phyloP scores from a whole-genome alignment of 129 eudicot species.

The Helianthus annuus region DNA sequence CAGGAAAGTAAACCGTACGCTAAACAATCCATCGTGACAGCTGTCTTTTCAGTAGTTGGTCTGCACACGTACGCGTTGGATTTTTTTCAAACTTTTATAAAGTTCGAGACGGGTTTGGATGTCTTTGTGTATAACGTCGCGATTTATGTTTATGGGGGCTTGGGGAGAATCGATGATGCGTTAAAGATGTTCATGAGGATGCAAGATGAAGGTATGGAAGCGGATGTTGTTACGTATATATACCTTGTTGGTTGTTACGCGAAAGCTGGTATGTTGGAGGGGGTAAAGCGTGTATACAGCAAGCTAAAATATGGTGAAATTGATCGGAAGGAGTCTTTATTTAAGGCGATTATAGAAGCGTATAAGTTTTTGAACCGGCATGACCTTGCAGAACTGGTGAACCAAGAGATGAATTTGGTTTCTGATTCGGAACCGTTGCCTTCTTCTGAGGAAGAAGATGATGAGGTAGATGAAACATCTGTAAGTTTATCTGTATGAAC shows the following conservation, averaged over 20 bases:
- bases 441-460: slow-evolving; percentile 39
- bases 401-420: slow-evolving; percentile 70
- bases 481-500: slow-evolving; percentile 25
- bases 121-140: slow-evolving; percentile 64
- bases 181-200: slow-evolving; percentile 67
- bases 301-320: slow-evolving; percentile 54
- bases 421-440: slow-evolving; percentile 37
- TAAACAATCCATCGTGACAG: slow-evolving; percentile 53
- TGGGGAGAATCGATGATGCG: slow-evolving; percentile 59
- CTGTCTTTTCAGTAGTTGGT: slow-evolving; percentile 58
- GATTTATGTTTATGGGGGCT: slow-evolving; percentile 54
- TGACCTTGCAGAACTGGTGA: slow-evolving; percentile 72
- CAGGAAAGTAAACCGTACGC: slow-evolving; percentile 56
- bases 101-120: slow-evolving; percentile 37
- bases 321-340: slow-evolving; percentile 58
- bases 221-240: slow-evolving; percentile 64
- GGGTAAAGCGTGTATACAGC: slow-evolving; percentile 62
- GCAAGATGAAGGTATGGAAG: slow-evolving; percentile 78
- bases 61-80: slow-evolving; percentile 58
- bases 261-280: slow-evolving; percentile 75
- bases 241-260: slow-evolving; percentile 73
- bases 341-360: slow-evolving; percentile 63
- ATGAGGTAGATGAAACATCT: slow-evolving; percentile 23
- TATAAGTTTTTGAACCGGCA: slow-evolving; percentile 47
- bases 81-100: slow-evolving; percentile 37